These are phyloP conservation scores for Pichia manshurica DNA, from an alignment of 805 yeast genomes.

Conservation along the genomic window DNA sequence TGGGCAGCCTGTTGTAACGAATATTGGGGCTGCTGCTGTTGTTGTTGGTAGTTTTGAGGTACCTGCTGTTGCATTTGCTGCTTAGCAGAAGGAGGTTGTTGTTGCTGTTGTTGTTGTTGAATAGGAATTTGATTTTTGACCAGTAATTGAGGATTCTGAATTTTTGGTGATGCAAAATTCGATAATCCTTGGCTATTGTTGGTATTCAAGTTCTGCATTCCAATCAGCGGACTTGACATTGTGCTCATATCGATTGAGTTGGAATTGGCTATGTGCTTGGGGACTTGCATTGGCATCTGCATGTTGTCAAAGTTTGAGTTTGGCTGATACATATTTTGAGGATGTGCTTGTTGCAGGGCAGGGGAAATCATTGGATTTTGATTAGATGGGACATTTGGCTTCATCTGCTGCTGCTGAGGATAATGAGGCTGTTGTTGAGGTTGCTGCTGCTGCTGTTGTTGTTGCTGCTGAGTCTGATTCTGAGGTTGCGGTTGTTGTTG, in stretches of 20 bases:
- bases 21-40: not conserved
- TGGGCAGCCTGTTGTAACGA: conserved; percentile 9
- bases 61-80: not conserved
- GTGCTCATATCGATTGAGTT: conserved; percentile 3
- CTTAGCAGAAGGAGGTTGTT: not conserved
- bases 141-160: conserved; percentile 9
- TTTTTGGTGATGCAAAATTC: conserved; percentile 6
- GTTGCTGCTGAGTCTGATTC: conserved; percentile 12
- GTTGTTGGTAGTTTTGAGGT: not conserved
- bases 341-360: not conserved
- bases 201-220: conserved; percentile 5
- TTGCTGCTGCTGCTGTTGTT: conserved; percentile 11
- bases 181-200: not conserved
- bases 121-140: not conserved
- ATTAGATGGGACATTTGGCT: not conserved
- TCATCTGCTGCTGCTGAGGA: not conserved
- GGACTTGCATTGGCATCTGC: not conserved
- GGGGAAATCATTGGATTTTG: not conserved
- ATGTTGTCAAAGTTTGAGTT: not conserved
- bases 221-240: conserved; percentile 6
- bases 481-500: conserved; percentile 15
- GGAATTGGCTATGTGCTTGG: not conserved
- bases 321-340: not conserved
- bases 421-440: conserved; percentile 14
- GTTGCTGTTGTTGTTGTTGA: conserved; percentile 10